Percentiles rank a stretch among this genome's conserved stretches.
Conservation (phyloP, 2,329 filamentous ascomycete genomes). For the Thyridium curvatum region DNA sequence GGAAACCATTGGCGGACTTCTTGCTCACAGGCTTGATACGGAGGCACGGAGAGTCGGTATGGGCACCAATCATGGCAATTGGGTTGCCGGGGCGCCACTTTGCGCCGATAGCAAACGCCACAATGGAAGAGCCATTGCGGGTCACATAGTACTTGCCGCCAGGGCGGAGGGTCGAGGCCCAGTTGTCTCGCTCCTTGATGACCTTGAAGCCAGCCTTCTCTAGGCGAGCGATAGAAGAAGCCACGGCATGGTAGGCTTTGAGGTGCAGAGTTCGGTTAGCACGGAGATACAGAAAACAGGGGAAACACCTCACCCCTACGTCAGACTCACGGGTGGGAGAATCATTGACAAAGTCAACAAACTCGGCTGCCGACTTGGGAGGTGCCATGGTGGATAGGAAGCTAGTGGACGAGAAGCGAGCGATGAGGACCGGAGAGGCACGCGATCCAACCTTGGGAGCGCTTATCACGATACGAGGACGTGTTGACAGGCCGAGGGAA, state of each 20-base stretch:
- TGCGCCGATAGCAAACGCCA: conserved; percentile 85
- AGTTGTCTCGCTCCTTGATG: conserved; percentile 86
- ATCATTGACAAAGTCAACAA: conserved; percentile 87
- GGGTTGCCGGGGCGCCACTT: conserved; percentile 90
- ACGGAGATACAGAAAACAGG: neutral
- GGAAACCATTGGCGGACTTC: conserved; percentile 76
- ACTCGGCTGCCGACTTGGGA: conserved; percentile 64
- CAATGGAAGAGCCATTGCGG: conserved; percentile 84
- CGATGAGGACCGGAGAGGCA: neutral
- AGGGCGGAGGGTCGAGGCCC: conserved; percentile 71
- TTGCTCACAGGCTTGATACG: conserved; percentile 93
- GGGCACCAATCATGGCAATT: conserved; percentile 87
- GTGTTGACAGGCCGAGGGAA: too few relatives aligned
- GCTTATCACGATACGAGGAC: too few relatives aligned
- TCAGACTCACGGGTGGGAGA: conserved; percentile 78
- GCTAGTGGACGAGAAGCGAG: conserved; percentile 9
- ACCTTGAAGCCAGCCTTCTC: conserved; percentile 78
- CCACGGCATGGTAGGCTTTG: conserved; percentile 88
- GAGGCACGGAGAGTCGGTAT: conserved; percentile 91
- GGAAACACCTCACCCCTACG: too few relatives aligned
- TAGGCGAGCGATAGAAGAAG: conserved; percentile 68
- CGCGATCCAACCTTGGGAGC: too few relatives aligned
- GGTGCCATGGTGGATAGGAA: conserved; percentile 39
- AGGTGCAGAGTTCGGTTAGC: neutral
- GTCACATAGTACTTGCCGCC: conserved; percentile 97